Percentiles rank a stretch among this genome's conserved stretches.
phyloP scores from a whole-genome alignment of 306 rosid genomes.

The Betula pendula region DNA sequence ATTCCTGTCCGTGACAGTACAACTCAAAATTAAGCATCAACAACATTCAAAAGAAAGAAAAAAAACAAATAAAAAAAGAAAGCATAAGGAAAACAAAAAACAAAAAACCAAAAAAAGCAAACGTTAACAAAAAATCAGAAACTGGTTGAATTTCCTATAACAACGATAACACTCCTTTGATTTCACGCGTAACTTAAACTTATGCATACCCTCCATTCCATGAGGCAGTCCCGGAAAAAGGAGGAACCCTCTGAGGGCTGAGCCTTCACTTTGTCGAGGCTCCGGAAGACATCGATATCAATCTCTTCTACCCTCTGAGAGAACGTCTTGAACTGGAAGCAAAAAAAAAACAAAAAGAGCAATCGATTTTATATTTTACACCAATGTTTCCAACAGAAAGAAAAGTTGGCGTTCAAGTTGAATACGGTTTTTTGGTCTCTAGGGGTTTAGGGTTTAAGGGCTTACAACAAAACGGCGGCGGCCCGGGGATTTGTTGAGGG shows the following conservation, averaged over 20 bases:
- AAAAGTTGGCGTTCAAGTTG: background rate
- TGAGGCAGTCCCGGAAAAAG: conserved; percentile 79
- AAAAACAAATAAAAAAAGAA: background rate
- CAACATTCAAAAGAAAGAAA: background rate
- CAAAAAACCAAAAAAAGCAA: too few relatives aligned
- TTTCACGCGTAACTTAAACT: background rate
- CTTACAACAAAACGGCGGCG: conserved; percentile 79
- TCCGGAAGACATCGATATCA: conserved; percentile 67
- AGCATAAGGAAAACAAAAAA: too few relatives aligned
- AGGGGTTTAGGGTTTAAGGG: background rate
- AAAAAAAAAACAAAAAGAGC: background rate
- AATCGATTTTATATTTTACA: background rate
- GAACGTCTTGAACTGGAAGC: conserved; percentile 67
- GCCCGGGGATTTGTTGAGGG: conserved; percentile 76
- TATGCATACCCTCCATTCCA: conserved; percentile 81
- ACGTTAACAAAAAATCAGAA: background rate
- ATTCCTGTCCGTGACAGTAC: conserved; percentile 51
- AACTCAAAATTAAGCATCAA: conserved; percentile 11
- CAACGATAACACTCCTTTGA: too few relatives aligned
- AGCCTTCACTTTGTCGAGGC: conserved; percentile 62
- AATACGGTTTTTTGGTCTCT: background rate
- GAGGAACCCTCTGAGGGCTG: conserved; percentile 83
- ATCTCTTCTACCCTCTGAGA: conserved; percentile 66
- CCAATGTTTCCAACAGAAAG: too few relatives aligned
- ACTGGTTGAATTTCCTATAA: too few relatives aligned